phyloP scores from a whole-genome alignment of 192 early-diverging fungal species.

The Coemansia sp. region DNA sequence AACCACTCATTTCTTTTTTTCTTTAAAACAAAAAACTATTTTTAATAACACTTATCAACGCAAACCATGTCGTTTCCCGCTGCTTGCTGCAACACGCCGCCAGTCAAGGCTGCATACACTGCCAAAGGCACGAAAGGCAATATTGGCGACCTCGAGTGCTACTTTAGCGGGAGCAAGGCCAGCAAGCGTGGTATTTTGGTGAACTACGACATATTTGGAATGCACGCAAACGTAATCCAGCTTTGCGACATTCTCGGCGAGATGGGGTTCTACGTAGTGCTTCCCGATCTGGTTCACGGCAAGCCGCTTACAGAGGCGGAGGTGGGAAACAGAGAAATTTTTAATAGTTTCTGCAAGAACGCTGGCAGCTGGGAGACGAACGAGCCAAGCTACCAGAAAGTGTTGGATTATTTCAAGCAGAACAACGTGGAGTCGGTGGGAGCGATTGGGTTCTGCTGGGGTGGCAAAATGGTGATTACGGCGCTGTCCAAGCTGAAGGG shows the following conservation, averaged over 20 bases:
- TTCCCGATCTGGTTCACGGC: slow-evolving; percentile 67
- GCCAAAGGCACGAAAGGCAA: slow-evolving; percentile 34
- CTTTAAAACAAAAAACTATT: background rate
- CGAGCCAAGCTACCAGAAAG: slow-evolving; percentile 11
- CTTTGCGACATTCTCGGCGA: slow-evolving; percentile 58
- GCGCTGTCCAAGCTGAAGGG: slow-evolving; percentile 53
- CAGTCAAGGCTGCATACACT: slow-evolving; percentile 52
- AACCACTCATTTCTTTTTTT: background rate
- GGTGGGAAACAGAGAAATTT: slow-evolving; percentile 31
- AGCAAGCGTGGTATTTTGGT: slow-evolving; percentile 64
- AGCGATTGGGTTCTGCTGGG: slow-evolving; percentile 73
- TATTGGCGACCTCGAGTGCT: slow-evolving; percentile 39
- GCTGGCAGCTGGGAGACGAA: slow-evolving; percentile 32
- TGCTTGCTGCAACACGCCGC: slow-evolving; percentile 58
- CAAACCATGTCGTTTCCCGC: slow-evolving; percentile 41
- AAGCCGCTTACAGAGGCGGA: slow-evolving; percentile 39
- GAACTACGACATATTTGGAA: slow-evolving; percentile 71
- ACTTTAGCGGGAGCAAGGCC: slow-evolving; percentile 38
- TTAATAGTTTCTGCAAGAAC: slow-evolving; percentile 45
- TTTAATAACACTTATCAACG: background rate
- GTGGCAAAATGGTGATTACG: slow-evolving; percentile 58
- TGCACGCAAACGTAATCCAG: slow-evolving; percentile 63
- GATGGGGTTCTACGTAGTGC: slow-evolving; percentile 61
- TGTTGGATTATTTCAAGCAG: slow-evolving; percentile 17
- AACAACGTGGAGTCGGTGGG: slow-evolving; percentile 57